Conservation (phyloP, 2,329 filamentous ascomycete genomes). For the Hypoxylon rubiginosum region DNA sequence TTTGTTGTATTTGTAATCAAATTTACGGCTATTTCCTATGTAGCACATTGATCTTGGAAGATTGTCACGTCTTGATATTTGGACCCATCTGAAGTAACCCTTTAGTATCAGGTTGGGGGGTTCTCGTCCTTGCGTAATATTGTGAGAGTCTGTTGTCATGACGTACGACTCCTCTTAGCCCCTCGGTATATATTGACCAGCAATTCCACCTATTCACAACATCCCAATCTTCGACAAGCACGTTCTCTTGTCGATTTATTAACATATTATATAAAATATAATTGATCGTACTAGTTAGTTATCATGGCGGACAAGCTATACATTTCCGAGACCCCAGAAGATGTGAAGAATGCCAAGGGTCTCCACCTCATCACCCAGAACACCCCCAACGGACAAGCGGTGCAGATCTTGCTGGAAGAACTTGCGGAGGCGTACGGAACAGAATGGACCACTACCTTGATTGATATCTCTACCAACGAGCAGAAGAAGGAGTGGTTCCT, state of each 20-base stretch:
- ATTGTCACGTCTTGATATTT: no score
- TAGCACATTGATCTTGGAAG: no score
- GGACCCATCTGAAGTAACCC: no score
- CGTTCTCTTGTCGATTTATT: neutral
- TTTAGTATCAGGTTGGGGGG: constrained; percentile 4
- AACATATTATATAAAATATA: neutral
- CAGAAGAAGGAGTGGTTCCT: constrained; percentile 70
- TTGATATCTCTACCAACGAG: constrained; percentile 65
- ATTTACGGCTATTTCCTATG: no score
- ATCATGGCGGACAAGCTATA: constrained; percentile 44
- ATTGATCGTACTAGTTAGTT: neutral
- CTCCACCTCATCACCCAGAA: constrained; percentile 46
- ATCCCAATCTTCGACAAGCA: neutral
- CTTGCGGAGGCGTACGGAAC: constrained; percentile 64
- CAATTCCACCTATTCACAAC: neutral
- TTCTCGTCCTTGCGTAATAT: neutral
- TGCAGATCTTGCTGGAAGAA: constrained; percentile 58
- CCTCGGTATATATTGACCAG: neutral
- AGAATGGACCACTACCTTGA: constrained; percentile 62
- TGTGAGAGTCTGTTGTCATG: neutral
- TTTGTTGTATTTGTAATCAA: no score
- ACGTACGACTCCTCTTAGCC: neutral
- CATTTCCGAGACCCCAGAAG: constrained; percentile 43
- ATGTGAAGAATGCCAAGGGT: constrained; percentile 42
- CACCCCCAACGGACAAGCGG: constrained; percentile 45